Percentiles rank a stretch among this genome's conserved stretches.
These are phyloP conservation scores for Aspergillus taichungensis DNA, from an alignment of 495 filamentous ascomycete genomes.

Conservation along the genomic window DNA sequence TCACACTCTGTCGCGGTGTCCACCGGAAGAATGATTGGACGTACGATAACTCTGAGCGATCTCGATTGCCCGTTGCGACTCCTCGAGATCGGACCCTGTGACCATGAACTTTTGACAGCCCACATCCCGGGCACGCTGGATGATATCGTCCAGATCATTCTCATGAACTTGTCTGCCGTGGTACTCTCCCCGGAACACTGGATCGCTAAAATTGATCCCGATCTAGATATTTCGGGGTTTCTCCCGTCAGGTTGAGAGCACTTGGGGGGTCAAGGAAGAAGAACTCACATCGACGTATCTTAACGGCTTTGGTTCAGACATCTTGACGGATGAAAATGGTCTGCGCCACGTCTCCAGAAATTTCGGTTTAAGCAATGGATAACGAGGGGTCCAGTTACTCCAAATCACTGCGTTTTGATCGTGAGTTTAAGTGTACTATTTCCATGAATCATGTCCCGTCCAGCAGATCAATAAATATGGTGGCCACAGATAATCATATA, in stretches of 20 bases:
- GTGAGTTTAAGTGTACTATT: too few relatives aligned
- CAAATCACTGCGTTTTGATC: too few relatives aligned
- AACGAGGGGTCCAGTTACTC: too few relatives aligned
- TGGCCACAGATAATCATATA: constrained; percentile 4
- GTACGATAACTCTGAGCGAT: constrained; percentile 65
- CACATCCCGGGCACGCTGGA: constrained; percentile 62
- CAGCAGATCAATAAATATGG: background rate
- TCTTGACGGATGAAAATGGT: constrained; percentile 8
- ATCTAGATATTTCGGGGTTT: constrained; percentile 38
- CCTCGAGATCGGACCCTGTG: constrained; percentile 80
- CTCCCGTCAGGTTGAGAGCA: background rate
- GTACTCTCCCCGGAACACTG: constrained; percentile 75
- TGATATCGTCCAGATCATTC: constrained; percentile 65
- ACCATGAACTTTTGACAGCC: constrained; percentile 88
- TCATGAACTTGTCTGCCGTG: constrained; percentile 75
- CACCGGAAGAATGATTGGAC: constrained; percentile 13
- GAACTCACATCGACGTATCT: constrained; percentile 39
- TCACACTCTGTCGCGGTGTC: background rate
- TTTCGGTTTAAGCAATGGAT: background rate
- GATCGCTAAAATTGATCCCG: constrained; percentile 90
- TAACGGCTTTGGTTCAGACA: constrained; percentile 27
- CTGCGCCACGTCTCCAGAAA: constrained; percentile 4
- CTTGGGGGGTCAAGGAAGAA: background rate
- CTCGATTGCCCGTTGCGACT: constrained; percentile 64
- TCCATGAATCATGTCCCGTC: background rate